Evolutionary conservation across 805 yeast species (phyloP).

Genomic region (Pachysolen tannophilus): DNA sequence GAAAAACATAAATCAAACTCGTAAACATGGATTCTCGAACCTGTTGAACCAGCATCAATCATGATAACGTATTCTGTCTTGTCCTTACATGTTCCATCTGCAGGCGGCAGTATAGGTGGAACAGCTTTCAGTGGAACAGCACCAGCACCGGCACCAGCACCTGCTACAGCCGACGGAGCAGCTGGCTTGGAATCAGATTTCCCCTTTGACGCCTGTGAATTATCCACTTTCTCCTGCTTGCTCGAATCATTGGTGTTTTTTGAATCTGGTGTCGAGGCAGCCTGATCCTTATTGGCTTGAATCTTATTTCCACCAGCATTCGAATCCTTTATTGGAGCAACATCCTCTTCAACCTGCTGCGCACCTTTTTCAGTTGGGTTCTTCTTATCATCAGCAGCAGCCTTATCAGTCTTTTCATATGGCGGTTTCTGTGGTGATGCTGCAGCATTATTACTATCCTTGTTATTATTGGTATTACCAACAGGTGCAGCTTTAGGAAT

Average conservation of each 20-base stretch:
- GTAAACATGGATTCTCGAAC: slow-evolving; percentile 93
- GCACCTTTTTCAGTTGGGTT: not conserved
- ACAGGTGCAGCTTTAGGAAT: slow-evolving; percentile 12
- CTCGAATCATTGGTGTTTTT: not conserved
- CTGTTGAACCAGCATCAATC: slow-evolving; percentile 98
- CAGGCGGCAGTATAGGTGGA: too few species aligned
- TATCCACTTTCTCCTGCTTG: too few species aligned
- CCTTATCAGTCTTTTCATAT: slow-evolving; percentile 10
- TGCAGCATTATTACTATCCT: too few species aligned
- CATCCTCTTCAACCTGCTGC: not conserved
- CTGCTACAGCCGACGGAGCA: slow-evolving; percentile 3
- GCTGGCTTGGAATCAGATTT: not conserved
- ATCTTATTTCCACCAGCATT: not conserved
- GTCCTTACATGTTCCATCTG: slow-evolving; percentile 23
- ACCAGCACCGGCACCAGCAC: slow-evolving; percentile 4
- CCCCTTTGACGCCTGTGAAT: not conserved
- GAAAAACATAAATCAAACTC: slow-evolving; percentile 80
- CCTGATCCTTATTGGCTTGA: not conserved
- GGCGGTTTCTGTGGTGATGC: slow-evolving; percentile 12
- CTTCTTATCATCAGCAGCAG: slow-evolving; percentile 3
- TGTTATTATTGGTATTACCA: too few species aligned
- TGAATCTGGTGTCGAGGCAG: not conserved
- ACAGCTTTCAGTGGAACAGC: too few species aligned
- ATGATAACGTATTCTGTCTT: slow-evolving; percentile 71
- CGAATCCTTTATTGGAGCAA: not conserved